Base-by-base conservation (phyloP, 2,329 filamentous ascomycete species). In the Domatiomyces globalis region DNA sequence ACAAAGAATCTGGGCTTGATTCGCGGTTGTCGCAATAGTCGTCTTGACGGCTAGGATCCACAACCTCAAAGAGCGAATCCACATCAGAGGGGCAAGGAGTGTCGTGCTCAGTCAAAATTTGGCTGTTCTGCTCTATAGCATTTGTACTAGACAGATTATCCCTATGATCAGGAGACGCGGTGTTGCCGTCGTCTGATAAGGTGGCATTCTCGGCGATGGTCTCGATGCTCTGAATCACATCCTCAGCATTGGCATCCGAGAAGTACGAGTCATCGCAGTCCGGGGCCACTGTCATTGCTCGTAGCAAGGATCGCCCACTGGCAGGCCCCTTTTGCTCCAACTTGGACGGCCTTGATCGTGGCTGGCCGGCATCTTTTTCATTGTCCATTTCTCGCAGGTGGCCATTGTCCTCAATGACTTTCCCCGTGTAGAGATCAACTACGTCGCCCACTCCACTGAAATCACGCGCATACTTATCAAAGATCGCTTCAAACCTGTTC, bases 361-460 rank as follows among this genome's bases (percentile, higher is more conserved):
- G 19, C 43, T 18, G 20, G 8, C 43, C 20, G 8, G 45, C 19
- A 20, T 19, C 19, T 8, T 20, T 19, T 12, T 49, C 39, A 43
- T 17, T 20, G 19, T 25, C 22, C 5, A 20, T 17, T 12, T 15
- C 22, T 48, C 77, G 65, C 49, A 95, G 66, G 69, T 96, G 92
- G 0, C 92, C 90, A 72, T 95, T 92, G 66, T 96, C 78, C 51
- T 95, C 81, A n/a, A 94, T 75, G 46, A 96, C 81, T 53, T 85
- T 74, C 50, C 87, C 88, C 0, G 85, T 90, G 48, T 74, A 73
- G 51, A 95, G 73, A 66, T 96, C 87, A 61, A 96, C 88, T 69
- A 95, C 88, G 66, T 96, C 90, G 50, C 84, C 88, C 48, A 90
- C 75, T 4, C 82, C 84, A 1, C 81, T 80, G 62, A 95, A 95